Base-by-base conservation (phyloP, 805 yeast species). In the Nakazawaea wyomingensis region DNA sequence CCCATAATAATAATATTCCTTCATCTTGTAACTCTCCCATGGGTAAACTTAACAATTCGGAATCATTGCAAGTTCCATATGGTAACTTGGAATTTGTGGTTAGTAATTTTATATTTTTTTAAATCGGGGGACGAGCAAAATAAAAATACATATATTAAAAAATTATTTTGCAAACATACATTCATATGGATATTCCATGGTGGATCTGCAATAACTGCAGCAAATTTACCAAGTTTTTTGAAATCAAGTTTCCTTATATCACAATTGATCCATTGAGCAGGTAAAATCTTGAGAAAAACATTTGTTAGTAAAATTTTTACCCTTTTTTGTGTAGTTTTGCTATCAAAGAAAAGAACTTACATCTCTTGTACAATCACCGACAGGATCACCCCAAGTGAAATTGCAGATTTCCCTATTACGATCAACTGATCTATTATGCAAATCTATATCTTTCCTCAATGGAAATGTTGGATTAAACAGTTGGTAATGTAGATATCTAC, bases 111-210 rank as follows among this genome's bases (percentile, higher is more conserved):
- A n/a, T n/a, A n/a, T n/a, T n/a, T n/a, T n/a, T n/a, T n/a, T n/a
- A n/a, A n/a, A n/a, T n/a, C n/a, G n/a, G n/a, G n/a, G n/a, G n/a
- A n/a, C n/a, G n/a, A n/a, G n/a, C n/a, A n/a, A n/a, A n/a, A n/a
- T n/a, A n/a, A n/a, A n/a, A n/a, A n/a, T n/a, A n/a, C n/a, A n/a
- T n/a, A n/a, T n/a, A n/a, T n/a, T n/a, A n/a, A n/a, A n/a, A 24
- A 24, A 24, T 24, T 24, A 7, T 8, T 24, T 8, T 24, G 10
- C 10, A 24, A 11, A 28, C 32, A 11, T n/a, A 65, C 55, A 43
- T 85, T 83, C 90, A 86, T 89, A 63, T 90, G 96, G 49, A 90
- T 90, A 50, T 88, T 90, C 98, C 98, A 90, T 6, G 96, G 93
- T 3, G 96, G 96, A 60, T 90, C 98, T 0, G 96, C 91, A 43